A percentile compares a stretch with the other conserved stretches of the same genome.
Evolutionary conservation across 257 asterid genomes (phyloP).

Genomic region (Primulina eburnea): DNA sequence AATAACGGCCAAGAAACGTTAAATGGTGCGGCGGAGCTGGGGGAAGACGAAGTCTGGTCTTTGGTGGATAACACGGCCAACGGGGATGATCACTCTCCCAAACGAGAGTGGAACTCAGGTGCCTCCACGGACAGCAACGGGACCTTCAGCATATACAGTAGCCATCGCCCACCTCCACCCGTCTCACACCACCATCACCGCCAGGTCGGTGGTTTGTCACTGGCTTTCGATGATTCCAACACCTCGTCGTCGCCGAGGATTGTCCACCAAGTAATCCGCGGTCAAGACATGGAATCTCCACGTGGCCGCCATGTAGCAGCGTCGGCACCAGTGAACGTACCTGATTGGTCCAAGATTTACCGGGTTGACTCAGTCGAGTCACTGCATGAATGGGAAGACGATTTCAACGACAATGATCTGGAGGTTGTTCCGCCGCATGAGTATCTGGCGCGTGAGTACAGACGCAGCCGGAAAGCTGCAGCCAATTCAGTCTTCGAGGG

Average conservation of each 20-base stretch:
- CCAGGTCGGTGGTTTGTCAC: constrained; percentile 61
- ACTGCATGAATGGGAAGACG: constrained; percentile 49
- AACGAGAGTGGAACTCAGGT: constrained; percentile 54
- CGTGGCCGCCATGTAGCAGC: constrained; percentile 55
- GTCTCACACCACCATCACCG: constrained; percentile 27
- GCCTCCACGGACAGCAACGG: constrained; percentile 37
- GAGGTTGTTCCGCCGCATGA: constrained; percentile 78
- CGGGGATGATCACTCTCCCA: constrained; percentile 27
- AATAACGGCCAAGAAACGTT: constrained; percentile 30
- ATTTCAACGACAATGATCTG: constrained; percentile 27
- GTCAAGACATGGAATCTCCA: constrained; percentile 44
- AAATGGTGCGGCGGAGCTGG: constrained; percentile 46
- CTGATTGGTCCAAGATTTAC: constrained; percentile 76
- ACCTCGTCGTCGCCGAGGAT: constrained; percentile 42
- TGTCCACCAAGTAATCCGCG: constrained; percentile 55
- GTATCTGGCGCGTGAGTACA: constrained; percentile 55
- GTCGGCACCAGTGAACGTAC: constrained; percentile 74
- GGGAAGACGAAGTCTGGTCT: constrained; percentile 78
- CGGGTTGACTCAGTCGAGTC: constrained; percentile 71
- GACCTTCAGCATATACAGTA: constrained; percentile 19
- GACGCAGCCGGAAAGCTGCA: constrained; percentile 44
- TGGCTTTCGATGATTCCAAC: constrained; percentile 60
- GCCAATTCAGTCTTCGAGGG: constrained; percentile 80
- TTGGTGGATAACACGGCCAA: constrained; percentile 40
- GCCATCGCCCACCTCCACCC: constrained; percentile 31